Percentiles rank a stretch among this genome's conserved stretches.
These are phyloP conservation scores for Ormosia emarginata DNA, from an alignment of 306 rosid species.

Conservation along the genomic window DNA sequence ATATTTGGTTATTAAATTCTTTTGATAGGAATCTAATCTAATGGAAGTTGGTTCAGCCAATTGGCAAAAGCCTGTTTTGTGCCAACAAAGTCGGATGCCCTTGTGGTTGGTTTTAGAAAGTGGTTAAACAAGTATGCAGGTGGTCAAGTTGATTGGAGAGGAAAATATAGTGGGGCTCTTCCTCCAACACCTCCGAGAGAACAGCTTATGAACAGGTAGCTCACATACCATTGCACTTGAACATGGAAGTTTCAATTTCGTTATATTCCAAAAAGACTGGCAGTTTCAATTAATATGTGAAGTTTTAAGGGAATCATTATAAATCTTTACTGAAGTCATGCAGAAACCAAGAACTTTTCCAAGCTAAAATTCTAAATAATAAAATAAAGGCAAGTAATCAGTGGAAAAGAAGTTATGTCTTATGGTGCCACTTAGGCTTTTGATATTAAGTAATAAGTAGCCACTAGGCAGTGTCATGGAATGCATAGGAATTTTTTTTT, in stretches of 20 bases:
- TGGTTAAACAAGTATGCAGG: slow-evolving; percentile 84
- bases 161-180: slow-evolving; percentile 64
- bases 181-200: slow-evolving; percentile 84
- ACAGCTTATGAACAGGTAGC: slow-evolving; percentile 81
- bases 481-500: too few relatives aligned
- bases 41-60: slow-evolving; percentile 50
- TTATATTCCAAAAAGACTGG: neutral
- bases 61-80: slow-evolving; percentile 86
- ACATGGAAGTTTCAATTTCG: slow-evolving; percentile 1
- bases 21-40: slow-evolving; percentile 60
- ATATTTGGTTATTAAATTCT: slow-evolving; percentile 22
- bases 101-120: slow-evolving; percentile 74
- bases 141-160: slow-evolving; percentile 86
- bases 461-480: neutral
- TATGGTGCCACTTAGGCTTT: neutral
- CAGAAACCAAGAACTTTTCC: neutral
- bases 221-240: neutral
- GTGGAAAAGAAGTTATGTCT: neutral
- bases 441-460: neutral
- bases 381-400: neutral
- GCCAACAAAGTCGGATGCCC: slow-evolving; percentile 84
- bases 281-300: neutral
- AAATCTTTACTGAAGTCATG: neutral
- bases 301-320: neutral
- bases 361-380: neutral